A percentile compares a stretch with the other conserved stretches of the same genome.
Conservation (phyloP, 768 basidiomycete species). For the Saitozyma podzolica region DNA sequence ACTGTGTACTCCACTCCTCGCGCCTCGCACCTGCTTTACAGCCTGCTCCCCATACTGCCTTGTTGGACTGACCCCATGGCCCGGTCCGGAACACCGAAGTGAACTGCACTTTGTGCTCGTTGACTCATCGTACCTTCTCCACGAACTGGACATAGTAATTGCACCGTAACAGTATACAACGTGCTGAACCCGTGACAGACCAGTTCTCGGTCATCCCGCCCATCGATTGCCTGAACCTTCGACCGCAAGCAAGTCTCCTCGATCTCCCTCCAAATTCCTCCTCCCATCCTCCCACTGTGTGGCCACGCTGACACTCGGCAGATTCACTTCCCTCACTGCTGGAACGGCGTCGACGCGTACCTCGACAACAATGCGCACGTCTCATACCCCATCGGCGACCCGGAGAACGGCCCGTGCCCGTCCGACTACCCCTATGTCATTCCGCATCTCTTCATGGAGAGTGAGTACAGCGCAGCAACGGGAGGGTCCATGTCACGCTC, state of each 20-base stretch:
- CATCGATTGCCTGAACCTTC: slow-evolving; percentile 17
- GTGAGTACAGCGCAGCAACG: slow-evolving; percentile 12
- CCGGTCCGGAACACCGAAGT: too few relatives aligned
- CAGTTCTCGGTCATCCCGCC: slow-evolving; percentile 12
- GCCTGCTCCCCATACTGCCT: too few relatives aligned
- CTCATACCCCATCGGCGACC: slow-evolving; percentile 19
- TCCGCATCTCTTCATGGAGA: slow-evolving; percentile 30
- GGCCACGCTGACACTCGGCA: slow-evolving; percentile 2
- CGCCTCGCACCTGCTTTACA: too few relatives aligned
- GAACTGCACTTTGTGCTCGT: too few relatives aligned
- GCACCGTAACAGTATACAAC: too few relatives aligned
- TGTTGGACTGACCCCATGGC: too few relatives aligned
- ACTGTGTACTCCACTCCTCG: neutral
- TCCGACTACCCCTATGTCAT: slow-evolving; percentile 20
- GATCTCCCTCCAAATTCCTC: too few relatives aligned
- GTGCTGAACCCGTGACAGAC: too few relatives aligned
- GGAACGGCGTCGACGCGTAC: slow-evolving; percentile 33
- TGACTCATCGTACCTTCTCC: too few relatives aligned
- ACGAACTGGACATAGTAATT: too few relatives aligned
- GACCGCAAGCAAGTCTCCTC: slow-evolving; percentile 18
- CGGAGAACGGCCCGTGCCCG: slow-evolving; percentile 26
- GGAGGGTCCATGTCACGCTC: neutral
- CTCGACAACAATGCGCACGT: slow-evolving; percentile 32
- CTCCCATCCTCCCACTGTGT: neutral
- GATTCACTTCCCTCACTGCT: slow-evolving; percentile 34